phyloP scores from a whole-genome alignment of 345 rosid species.

The Rhodamnia argentea region DNA sequence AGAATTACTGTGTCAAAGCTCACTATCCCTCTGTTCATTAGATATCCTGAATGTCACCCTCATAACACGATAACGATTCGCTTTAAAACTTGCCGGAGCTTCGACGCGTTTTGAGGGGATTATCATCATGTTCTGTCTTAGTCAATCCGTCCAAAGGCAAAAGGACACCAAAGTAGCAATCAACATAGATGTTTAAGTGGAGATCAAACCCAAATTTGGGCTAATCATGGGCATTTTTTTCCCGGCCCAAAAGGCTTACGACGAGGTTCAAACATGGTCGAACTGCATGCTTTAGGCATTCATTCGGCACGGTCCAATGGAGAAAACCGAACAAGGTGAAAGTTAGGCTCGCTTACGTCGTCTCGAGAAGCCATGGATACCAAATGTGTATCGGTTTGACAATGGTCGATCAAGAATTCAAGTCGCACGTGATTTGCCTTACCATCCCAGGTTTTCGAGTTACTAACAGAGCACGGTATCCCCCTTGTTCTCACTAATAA shows the following conservation, averaged over 20 bases:
- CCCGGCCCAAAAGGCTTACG: neutral
- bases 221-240: neutral
- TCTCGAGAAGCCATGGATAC: neutral
- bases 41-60: neutral
- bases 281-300: neutral
- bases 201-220: neutral
- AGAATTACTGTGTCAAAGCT: neutral
- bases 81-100: neutral
- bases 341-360: neutral
- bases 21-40: neutral
- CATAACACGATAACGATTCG: neutral
- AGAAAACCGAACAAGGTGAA: neutral
- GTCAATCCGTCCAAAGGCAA: neutral
- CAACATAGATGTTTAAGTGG: neutral
- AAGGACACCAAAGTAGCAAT: neutral
- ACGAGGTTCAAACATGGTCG: neutral
- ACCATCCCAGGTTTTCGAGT: neutral
- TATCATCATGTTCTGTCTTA: neutral
- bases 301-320: neutral
- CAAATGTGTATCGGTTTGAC: neutral
- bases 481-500: neutral
- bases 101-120: neutral
- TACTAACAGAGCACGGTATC: neutral
- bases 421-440: neutral
- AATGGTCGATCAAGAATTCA: too few species aligned